Conservation (phyloP, 371 early-diverging fungal genomes). For the Furculomyces boomerangus region DNA sequence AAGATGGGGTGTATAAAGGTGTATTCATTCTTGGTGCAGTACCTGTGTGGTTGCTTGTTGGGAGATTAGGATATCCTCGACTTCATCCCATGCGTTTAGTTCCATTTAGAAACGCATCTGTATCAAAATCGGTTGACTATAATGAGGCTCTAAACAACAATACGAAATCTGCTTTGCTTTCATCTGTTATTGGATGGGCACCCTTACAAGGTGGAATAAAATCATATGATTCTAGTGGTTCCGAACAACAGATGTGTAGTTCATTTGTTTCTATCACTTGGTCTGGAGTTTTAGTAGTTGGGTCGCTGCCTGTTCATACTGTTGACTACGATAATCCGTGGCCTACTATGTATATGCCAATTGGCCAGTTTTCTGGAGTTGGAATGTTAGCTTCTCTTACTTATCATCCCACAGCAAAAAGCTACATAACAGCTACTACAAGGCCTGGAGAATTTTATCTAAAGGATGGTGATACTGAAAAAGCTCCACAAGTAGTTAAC, state of each 20-base stretch:
- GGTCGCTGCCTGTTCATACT: constrained; percentile 44
- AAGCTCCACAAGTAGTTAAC: constrained; percentile 15
- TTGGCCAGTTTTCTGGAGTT: constrained; percentile 46
- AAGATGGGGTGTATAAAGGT: constrained; percentile 62
- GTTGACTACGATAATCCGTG: constrained; percentile 66
- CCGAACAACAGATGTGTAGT: constrained; percentile 53
- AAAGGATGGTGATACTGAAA: constrained; percentile 28
- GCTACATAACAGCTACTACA: constrained; percentile 60
- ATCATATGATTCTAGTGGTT: constrained; percentile 35
- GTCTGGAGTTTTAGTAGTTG: constrained; percentile 36
- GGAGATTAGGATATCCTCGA: constrained; percentile 38
- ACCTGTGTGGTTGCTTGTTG: constrained; percentile 57
- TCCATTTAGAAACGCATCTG: constrained; percentile 5
- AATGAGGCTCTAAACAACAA: background rate
- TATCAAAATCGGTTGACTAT: constrained; percentile 4
- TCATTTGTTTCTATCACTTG: constrained; percentile 36
- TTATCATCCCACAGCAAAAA: constrained; percentile 66
- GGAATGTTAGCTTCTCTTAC: constrained; percentile 24
- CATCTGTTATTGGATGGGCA: background rate
- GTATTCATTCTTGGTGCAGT: constrained; percentile 69
- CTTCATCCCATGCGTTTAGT: constrained; percentile 57
- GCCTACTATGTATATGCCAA: constrained; percentile 63
- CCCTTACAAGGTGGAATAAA: background rate
- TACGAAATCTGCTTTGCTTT: background rate
- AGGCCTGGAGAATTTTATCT: constrained; percentile 37